phyloP scores from a whole-genome alignment of 140 eudicot species.

The Oenanthe javanica region DNA sequence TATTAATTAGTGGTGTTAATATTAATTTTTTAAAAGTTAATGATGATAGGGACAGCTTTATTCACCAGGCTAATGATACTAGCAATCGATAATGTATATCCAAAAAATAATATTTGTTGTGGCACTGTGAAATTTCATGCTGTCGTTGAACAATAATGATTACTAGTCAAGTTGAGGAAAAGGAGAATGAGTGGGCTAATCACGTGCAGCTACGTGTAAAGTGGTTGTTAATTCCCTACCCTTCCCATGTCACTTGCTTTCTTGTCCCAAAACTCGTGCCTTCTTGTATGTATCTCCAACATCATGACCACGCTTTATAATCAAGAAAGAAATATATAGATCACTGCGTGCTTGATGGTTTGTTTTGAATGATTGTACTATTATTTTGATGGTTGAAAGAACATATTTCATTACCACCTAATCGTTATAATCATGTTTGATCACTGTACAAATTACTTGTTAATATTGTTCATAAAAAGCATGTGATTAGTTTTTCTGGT shows the following conservation, averaged over 20 bases:
- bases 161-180: constrained; percentile 12
- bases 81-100: background rate
- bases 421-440: background rate
- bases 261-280: constrained; percentile 39
- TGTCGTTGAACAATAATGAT: constrained; percentile 29
- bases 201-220: constrained; percentile 56
- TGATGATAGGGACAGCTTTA: background rate
- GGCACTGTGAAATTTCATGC: constrained; percentile 10
- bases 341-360: background rate
- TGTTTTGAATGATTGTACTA: background rate
- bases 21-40: background rate
- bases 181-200: constrained; percentile 17
- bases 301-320: background rate
- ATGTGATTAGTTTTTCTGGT: too few species aligned
- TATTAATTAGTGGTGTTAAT: background rate
- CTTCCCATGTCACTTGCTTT: background rate
- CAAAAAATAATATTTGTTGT: constrained; percentile 19
- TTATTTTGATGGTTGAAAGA: too few species aligned
- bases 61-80: constrained; percentile 3
- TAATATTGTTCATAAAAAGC: background rate
- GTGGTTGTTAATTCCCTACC: constrained; percentile 9
- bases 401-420: background rate
- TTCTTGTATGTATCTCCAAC: background rate
- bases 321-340: too few species aligned
- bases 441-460: too few species aligned